Evolutionary conservation across 176 grass and related monocot genomes (phyloP).

Genomic region (Echinochloa phyllopogon): DNA sequence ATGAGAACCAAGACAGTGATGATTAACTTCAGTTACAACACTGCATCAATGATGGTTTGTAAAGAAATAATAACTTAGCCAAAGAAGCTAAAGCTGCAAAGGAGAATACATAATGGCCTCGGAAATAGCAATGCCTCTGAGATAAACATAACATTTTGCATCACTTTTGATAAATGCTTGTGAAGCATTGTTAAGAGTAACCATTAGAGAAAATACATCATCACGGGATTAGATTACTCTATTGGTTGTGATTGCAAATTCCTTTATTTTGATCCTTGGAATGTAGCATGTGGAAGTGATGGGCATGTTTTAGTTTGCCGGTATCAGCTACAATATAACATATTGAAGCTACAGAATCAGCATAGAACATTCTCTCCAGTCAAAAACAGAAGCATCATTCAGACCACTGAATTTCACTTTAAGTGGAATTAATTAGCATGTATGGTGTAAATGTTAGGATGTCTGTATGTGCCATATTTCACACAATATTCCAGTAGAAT

Average conservation of each 20-base stretch:
- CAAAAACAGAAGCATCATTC: constrained; percentile 9
- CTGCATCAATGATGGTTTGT: not conserved
- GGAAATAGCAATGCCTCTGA: not conserved
- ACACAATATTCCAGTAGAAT: not conserved
- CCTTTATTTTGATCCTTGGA: constrained; percentile 24
- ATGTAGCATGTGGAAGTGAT: constrained; percentile 17
- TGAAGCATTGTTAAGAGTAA: not conserved
- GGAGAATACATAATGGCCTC: not conserved
- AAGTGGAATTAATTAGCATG: not conserved
- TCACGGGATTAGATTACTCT: not conserved
- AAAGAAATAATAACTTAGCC: constrained; percentile 10
- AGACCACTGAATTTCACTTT: not conserved
- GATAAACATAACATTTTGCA: constrained; percentile 13
- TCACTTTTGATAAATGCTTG: not conserved
- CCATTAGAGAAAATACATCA: not conserved
- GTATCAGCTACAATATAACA: constrained; percentile 14
- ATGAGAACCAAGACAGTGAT: constrained; percentile 35
- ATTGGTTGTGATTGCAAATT: not conserved
- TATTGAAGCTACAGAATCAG: constrained; percentile 24
- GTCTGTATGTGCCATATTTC: not conserved
- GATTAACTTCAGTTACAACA: constrained; percentile 34
- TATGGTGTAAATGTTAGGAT: not conserved
- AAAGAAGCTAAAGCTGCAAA: constrained; percentile 17
- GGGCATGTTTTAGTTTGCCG: not conserved
- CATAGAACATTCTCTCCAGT: constrained; percentile 13